Conservation (phyloP, 768 basidiomycete species). For the Rubroboletus satanas region DNA sequence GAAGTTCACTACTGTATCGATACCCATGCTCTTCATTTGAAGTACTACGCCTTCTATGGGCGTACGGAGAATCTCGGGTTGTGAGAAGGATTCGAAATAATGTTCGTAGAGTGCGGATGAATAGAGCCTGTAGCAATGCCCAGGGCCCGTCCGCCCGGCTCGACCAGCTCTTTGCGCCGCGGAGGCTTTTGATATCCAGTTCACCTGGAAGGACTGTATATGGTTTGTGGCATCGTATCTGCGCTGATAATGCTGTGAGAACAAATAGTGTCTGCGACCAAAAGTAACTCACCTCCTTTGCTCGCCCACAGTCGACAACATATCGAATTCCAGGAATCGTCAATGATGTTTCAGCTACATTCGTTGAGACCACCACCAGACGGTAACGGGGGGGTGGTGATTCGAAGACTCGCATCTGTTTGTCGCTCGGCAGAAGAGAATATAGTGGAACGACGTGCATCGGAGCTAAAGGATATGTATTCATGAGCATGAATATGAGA, state of each 20-base stretch:
- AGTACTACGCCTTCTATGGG: constrained; percentile 96
- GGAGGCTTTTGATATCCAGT: constrained; percentile 94
- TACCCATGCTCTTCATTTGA: constrained; percentile 99
- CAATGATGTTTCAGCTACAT: constrained; percentile 94
- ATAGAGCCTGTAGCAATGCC: constrained; percentile 96
- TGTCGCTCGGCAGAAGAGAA: constrained; percentile 86
- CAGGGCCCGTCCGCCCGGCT: constrained; percentile 96
- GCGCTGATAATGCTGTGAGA: constrained; percentile 45
- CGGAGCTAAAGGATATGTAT: constrained; percentile 51
- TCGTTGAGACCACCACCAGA: constrained; percentile 92
- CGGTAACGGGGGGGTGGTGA: constrained; percentile 77
- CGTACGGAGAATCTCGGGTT: constrained; percentile 91
- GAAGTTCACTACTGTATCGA: constrained; percentile 94
- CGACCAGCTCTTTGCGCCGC: constrained; percentile 93
- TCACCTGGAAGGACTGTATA: constrained; percentile 88
- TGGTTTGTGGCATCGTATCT: constrained; percentile 77
- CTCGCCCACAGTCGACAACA: constrained; percentile 94
- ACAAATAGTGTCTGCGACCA: neutral
- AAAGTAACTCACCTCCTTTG: constrained; percentile 69
- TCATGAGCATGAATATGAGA: constrained; percentile 1
- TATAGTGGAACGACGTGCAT: constrained; percentile 96
- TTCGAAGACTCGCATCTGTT: constrained; percentile 91
- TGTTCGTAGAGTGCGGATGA: constrained; percentile 94
- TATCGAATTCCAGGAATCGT: constrained; percentile 97
- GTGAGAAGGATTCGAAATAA: constrained; percentile 81